A percentile compares a stretch with the other conserved stretches of the same genome.
These are phyloP conservation scores for Scopulariopsis brevicaulis DNA, from an alignment of 2,329 filamentous ascomycete genomes.

Conservation along the genomic window DNA sequence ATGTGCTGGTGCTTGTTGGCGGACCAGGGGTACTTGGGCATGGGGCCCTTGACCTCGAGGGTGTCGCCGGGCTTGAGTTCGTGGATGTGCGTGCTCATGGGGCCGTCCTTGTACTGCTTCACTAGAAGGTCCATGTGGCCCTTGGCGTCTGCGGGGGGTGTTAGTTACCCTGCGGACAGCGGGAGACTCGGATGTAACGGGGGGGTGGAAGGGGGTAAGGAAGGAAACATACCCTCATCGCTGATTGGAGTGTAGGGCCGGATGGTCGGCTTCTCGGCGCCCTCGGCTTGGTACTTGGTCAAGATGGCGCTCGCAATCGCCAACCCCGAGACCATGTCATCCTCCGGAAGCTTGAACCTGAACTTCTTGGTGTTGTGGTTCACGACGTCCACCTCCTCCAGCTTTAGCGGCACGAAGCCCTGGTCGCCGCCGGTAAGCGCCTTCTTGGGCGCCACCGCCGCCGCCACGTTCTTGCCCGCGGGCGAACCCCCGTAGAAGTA, in stretches of 20 bases:
- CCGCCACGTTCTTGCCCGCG: conserved; percentile 42
- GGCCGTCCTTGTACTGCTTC: conserved; percentile 82
- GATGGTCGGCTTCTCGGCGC: conserved; percentile 74
- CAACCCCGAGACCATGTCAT: conserved; percentile 75
- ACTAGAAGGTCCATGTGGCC: conserved; percentile 83
- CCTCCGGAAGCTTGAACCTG: conserved; percentile 76
- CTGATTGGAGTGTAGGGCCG: conserved; percentile 88
- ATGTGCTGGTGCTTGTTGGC: conserved; percentile 91
- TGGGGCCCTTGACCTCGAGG: conserved; percentile 87
- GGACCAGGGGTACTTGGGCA: conserved; percentile 86
- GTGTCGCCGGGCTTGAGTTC: conserved; percentile 69
- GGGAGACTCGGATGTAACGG: not conserved
- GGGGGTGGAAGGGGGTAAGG: not conserved
- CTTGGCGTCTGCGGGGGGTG: conserved; percentile 41
- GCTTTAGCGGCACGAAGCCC: conserved; percentile 72
- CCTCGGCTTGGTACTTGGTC: conserved; percentile 82
- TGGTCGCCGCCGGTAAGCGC: conserved; percentile 76
- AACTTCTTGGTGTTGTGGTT: conserved; percentile 95
- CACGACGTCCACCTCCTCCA: conserved; percentile 66
- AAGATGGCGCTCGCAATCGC: conserved; percentile 75
- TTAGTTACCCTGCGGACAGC: not conserved
- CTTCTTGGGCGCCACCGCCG: conserved; percentile 31
- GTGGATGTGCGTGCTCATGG: conserved; percentile 88
- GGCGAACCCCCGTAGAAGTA: conserved; percentile 30
- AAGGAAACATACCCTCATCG: conserved; percentile 55